Conservation (phyloP, 805 yeast genomes). For the Candida broadrunensis region DNA sequence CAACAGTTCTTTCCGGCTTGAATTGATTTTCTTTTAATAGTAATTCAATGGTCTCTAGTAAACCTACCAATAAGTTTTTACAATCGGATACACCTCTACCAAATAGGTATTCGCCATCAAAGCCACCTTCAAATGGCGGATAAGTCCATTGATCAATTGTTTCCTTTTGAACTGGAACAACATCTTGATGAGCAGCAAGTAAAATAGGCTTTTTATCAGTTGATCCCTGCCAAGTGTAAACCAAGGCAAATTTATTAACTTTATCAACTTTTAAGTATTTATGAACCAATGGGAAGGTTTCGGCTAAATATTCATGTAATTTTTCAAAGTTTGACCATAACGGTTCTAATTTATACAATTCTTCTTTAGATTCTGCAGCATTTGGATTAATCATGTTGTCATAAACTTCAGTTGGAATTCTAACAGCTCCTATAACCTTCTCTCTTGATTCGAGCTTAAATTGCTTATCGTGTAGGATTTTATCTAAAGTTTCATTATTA, state of each 20-base stretch:
- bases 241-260: constrained; percentile 34
- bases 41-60: constrained; percentile 36
- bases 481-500: constrained; percentile 15
- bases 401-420: constrained; percentile 29
- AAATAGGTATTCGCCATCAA: constrained; percentile 27
- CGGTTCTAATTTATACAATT: constrained; percentile 25
- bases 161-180: constrained; percentile 39
- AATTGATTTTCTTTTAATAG: constrained; percentile 29
- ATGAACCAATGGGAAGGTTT: constrained; percentile 32
- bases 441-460: constrained; percentile 20
- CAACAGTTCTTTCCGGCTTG: constrained; percentile 40
- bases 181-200: constrained; percentile 40
- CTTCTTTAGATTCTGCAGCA: constrained; percentile 18
- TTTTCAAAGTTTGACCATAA: constrained; percentile 19
- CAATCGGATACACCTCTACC: constrained; percentile 39
- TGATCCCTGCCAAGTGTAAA: constrained; percentile 37
- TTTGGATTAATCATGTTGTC: constrained; percentile 30
- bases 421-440: constrained; percentile 25
- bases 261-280: constrained; percentile 28
- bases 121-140: constrained; percentile 36
- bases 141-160: constrained; percentile 36
- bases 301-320: constrained; percentile 28
- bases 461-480: constrained; percentile 22
- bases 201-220: constrained; percentile 30
- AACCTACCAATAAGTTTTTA: constrained; percentile 42